phyloP scores from a whole-genome alignment of 179 eudicot species.

The Sideroxylon spinosum region DNA sequence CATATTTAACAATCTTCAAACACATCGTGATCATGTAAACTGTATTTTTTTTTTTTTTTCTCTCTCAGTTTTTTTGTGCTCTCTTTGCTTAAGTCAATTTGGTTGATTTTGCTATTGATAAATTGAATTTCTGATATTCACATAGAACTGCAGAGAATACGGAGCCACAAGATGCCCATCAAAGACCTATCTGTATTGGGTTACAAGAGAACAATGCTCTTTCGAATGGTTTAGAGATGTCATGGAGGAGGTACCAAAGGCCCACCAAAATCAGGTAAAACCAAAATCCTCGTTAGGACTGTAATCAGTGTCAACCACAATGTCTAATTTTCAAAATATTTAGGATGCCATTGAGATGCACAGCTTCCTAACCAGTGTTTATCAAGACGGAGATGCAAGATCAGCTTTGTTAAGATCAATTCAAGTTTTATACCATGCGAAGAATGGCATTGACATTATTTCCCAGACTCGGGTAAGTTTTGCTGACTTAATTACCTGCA shows the following conservation, averaged over 20 bases:
- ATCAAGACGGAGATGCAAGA: slow-evolving; percentile 32
- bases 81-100: background rate
- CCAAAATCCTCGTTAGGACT: too few species aligned
- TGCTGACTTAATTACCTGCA: background rate
- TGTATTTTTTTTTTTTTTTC: too few species aligned
- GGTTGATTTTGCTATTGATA: background rate
- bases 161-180: slow-evolving; percentile 21
- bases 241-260: slow-evolving; percentile 21
- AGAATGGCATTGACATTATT: slow-evolving; percentile 30
- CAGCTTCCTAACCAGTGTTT: slow-evolving; percentile 29
- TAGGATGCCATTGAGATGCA: slow-evolving; percentile 28
- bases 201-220: slow-evolving; percentile 40
- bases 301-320: too few species aligned
- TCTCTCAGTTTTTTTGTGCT: background rate
- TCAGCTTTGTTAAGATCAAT: slow-evolving; percentile 26
- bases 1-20: slow-evolving; percentile 13
- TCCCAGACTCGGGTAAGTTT: slow-evolving; percentile 28
- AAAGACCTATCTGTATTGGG: slow-evolving; percentile 36
- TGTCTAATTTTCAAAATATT: too few species aligned
- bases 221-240: slow-evolving; percentile 36
- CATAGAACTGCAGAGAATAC: slow-evolving; percentile 22
- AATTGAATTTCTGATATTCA: background rate
- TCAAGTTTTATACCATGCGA: slow-evolving; percentile 25
- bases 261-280: slow-evolving; percentile 14
- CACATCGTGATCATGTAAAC: slow-evolving; percentile 2